A percentile compares a stretch with the other conserved stretches of the same genome.
phyloP scores from a whole-genome alignment of 805 yeast species.

The Zygotorulaspora chibaensis region DNA sequence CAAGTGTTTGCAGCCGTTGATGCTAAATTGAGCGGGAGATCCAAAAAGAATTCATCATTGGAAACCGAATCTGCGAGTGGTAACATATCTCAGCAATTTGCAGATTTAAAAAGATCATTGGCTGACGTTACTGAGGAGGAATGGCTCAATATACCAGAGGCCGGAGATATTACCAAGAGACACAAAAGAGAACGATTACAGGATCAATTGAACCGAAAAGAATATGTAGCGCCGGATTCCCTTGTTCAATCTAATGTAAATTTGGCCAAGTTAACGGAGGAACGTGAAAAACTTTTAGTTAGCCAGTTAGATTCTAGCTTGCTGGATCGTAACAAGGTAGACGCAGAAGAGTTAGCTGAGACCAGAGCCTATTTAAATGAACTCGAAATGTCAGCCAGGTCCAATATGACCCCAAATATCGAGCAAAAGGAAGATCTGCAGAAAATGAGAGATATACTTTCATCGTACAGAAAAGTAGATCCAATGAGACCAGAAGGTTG shows the following conservation, averaged over 20 bases:
- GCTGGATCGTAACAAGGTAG: conserved; percentile 9
- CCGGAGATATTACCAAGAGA: conserved; percentile 75
- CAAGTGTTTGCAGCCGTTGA: conserved; percentile 65
- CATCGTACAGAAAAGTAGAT: conserved; percentile 65
- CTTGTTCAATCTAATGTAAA: conserved; percentile 40
- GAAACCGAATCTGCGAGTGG: conserved; percentile 11
- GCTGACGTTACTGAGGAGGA: conserved; percentile 57
- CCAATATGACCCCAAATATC: conserved; percentile 5
- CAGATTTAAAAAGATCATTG: conserved; percentile 63
- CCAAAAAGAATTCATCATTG: conserved; percentile 8
- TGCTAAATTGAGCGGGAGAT: conserved; percentile 38
- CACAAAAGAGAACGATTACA: conserved; percentile 68
- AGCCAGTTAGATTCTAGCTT: conserved; percentile 46
- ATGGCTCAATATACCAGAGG: conserved; percentile 84
- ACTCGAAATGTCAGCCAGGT: conserved; percentile 19
- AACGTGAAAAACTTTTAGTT: conserved; percentile 56
- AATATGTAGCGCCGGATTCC: conserved; percentile 80
- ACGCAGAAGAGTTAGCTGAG: conserved; percentile 21
- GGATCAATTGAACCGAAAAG: conserved; percentile 58
- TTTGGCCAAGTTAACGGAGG: conserved; percentile 54
- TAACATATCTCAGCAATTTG: conserved; percentile 47
- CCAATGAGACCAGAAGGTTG: conserved; percentile 74
- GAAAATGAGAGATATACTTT: conserved; percentile 55
- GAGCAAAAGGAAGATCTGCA: conserved; percentile 51
- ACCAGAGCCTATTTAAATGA: conserved; percentile 41